phyloP scores from a whole-genome alignment of 352 stramenopile species.

The Globisporangium spinosum region DNA sequence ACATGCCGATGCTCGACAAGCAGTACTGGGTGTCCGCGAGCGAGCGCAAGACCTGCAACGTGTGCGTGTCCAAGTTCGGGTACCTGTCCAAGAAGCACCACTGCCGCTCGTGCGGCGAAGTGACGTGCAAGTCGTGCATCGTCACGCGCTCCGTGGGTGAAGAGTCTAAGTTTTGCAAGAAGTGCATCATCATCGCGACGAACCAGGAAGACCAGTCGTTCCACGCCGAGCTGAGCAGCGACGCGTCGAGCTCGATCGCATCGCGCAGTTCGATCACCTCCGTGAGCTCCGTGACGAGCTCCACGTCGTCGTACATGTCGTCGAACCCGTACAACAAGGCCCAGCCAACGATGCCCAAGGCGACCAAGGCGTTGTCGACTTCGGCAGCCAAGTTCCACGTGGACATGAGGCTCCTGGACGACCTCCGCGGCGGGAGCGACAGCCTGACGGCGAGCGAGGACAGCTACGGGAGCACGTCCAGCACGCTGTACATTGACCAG shows the following conservation, averaged over 20 bases:
- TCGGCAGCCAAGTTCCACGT: slow-evolving; percentile 25
- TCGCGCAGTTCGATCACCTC: slow-evolving; percentile 19
- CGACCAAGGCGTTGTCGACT: background rate
- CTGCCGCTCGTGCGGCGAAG: slow-evolving; percentile 71
- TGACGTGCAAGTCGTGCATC: slow-evolving; percentile 74
- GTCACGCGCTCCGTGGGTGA: slow-evolving; percentile 47
- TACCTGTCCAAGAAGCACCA: slow-evolving; percentile 75
- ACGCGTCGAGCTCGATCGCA: slow-evolving; percentile 31
- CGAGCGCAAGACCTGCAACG: slow-evolving; percentile 57
- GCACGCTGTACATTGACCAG: slow-evolving; percentile 12
- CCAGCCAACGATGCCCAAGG: background rate
- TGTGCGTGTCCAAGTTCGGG: slow-evolving; percentile 58
- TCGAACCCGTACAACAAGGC: background rate
- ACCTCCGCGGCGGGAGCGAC: slow-evolving; percentile 16
- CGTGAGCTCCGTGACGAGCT: slow-evolving; percentile 11
- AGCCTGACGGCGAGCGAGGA: slow-evolving; percentile 37
- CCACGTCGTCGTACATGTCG: slow-evolving; percentile 8
- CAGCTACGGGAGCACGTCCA: slow-evolving; percentile 31
- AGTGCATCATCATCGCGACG: slow-evolving; percentile 59
- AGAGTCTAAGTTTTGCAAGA: slow-evolving; percentile 70
- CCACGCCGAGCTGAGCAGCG: slow-evolving; percentile 17
- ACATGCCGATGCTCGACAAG: slow-evolving; percentile 46
- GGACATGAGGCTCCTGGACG: slow-evolving; percentile 44
- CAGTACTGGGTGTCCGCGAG: slow-evolving; percentile 37
- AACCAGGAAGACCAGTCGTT: slow-evolving; percentile 30